A percentile compares a stretch with the other conserved stretches of the same genome.
phyloP scores from a whole-genome alignment of 306 rosid genomes.

The Dryas drummondii region DNA sequence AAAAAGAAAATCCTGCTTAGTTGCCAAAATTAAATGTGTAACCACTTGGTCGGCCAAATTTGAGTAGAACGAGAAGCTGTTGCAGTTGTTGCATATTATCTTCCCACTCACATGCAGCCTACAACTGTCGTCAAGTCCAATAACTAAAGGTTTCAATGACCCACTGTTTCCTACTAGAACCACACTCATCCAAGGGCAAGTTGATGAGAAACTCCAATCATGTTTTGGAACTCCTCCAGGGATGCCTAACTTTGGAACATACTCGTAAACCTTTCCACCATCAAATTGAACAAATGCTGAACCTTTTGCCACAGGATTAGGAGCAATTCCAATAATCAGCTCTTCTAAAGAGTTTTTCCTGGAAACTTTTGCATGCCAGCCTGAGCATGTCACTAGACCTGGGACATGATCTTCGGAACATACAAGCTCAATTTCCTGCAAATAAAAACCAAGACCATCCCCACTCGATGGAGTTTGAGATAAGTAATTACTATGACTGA shows the following conservation, averaged over 20 bases:
- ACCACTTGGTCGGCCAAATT: slow-evolving; percentile 69
- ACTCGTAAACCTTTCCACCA: slow-evolving; percentile 63
- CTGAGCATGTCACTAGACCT: slow-evolving; percentile 70
- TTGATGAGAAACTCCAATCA: slow-evolving; percentile 56
- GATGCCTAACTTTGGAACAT: slow-evolving; percentile 50
- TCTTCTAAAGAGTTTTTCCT: slow-evolving; percentile 51
- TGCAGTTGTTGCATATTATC: slow-evolving; percentile 80
- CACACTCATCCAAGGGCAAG: slow-evolving; percentile 85
- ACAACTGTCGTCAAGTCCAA: slow-evolving; percentile 82
- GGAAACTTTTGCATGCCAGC: slow-evolving; percentile 76
- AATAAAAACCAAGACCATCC: slow-evolving; percentile 53
- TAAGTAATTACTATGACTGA: slow-evolving; percentile 48
- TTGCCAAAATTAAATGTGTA: slow-evolving; percentile 72
- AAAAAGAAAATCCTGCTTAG: slow-evolving; percentile 84
- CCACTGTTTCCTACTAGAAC: slow-evolving; percentile 48
- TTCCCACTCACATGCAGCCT: slow-evolving; percentile 68
- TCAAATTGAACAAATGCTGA: slow-evolving; percentile 74
- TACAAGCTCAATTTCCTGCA: slow-evolving; percentile 74
- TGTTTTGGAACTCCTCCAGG: slow-evolving; percentile 48
- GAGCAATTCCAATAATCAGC: slow-evolving; percentile 50
- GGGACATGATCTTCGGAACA: slow-evolving; percentile 71
- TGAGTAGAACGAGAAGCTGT: slow-evolving; percentile 82
- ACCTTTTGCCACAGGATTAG: slow-evolving; percentile 54
- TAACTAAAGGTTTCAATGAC: slow-evolving; percentile 52
- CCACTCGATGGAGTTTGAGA: slow-evolving; percentile 34